phyloP scores from a whole-genome alignment of 495 filamentous ascomycete genomes.

The Penicillium simplicissimum region DNA sequence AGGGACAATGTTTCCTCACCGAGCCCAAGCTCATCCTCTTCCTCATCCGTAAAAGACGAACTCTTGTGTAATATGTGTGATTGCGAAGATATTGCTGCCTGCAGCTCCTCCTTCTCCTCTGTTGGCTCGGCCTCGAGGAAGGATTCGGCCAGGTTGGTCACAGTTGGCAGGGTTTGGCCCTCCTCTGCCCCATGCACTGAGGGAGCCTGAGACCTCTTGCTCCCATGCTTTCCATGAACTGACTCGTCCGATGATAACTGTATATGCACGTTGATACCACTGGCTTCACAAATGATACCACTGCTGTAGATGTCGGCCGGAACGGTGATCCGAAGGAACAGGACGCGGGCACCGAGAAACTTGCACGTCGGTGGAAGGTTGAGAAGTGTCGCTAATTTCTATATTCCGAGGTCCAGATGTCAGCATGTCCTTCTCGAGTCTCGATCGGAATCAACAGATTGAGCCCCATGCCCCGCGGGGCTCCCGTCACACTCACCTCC shows the following conservation, averaged over 20 bases:
- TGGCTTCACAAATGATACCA: slow-evolving; percentile 72
- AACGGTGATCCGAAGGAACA: slow-evolving; percentile 71
- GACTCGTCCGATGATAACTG: slow-evolving; percentile 39
- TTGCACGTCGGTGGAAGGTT: slow-evolving; percentile 68
- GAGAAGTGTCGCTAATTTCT: slow-evolving; percentile 76
- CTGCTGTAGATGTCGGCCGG: slow-evolving; percentile 80
- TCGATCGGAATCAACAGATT: not conserved
- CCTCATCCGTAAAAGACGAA: slow-evolving; percentile 58
- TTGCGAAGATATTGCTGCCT: slow-evolving; percentile 71
- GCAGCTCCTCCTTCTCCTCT: slow-evolving; percentile 72
- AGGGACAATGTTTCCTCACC: slow-evolving; percentile 75
- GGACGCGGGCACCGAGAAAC: slow-evolving; percentile 67
- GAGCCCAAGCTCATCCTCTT: slow-evolving; percentile 61
- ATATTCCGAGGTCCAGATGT: slow-evolving; percentile 17
- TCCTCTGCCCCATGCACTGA: slow-evolving; percentile 17
- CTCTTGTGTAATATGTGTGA: slow-evolving; percentile 46
- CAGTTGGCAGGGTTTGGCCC: slow-evolving; percentile 59
- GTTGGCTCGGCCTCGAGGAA: slow-evolving; percentile 80
- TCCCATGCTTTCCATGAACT: slow-evolving; percentile 10
- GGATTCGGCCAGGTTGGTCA: slow-evolving; percentile 81
- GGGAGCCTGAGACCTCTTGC: slow-evolving; percentile 5
- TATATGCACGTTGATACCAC: slow-evolving; percentile 72
- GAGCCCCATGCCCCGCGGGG: slow-evolving; percentile 6
- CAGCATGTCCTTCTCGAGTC: slow-evolving; percentile 10
- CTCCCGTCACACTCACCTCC: slow-evolving; percentile 53